Conservation (phyloP, 2,329 filamentous ascomycete genomes). For the Graphium sp. region DNA sequence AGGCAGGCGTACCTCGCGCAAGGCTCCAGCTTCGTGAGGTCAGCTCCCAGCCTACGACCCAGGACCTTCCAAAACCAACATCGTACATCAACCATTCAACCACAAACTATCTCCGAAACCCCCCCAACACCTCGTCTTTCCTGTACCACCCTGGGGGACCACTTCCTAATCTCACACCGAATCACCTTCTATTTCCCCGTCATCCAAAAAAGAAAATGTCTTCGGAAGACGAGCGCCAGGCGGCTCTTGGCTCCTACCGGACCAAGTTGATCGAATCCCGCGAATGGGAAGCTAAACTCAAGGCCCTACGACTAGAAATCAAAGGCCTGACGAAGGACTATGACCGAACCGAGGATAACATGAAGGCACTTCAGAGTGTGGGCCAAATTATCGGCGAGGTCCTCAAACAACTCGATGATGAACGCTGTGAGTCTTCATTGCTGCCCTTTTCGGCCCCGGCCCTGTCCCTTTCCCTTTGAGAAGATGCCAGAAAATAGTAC, state of each 20-base stretch:
- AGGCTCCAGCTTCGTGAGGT: no score
- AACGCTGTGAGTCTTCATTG: constrained; percentile 61
- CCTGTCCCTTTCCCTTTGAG: not conserved
- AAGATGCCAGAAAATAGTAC: constrained; percentile 8
- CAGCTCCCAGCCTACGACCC: no score
- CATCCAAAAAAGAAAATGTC: no score
- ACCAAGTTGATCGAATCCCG: constrained; percentile 78
- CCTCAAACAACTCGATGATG: constrained; percentile 94
- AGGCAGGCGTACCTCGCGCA: no score
- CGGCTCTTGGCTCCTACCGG: constrained; percentile 64
- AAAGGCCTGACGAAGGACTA: constrained; percentile 91
- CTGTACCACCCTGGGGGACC: no score
- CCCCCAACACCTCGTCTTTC: no score
- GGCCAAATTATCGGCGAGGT: constrained; percentile 99
- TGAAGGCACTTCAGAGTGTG: constrained; percentile 97
- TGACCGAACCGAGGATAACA: constrained; percentile 95
- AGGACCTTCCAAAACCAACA: no score
- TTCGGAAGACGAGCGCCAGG: no score
- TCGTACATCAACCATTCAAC: no score
- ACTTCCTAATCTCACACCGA: no score
- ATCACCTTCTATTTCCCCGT: no score
- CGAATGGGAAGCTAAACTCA: constrained; percentile 98
- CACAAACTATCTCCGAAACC: no score
- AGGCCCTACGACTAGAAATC: constrained; percentile 83
- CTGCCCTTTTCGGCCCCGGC: constrained; percentile 4